phyloP scores from a whole-genome alignment of 805 yeast genomes.

The Candida insectorum region DNA sequence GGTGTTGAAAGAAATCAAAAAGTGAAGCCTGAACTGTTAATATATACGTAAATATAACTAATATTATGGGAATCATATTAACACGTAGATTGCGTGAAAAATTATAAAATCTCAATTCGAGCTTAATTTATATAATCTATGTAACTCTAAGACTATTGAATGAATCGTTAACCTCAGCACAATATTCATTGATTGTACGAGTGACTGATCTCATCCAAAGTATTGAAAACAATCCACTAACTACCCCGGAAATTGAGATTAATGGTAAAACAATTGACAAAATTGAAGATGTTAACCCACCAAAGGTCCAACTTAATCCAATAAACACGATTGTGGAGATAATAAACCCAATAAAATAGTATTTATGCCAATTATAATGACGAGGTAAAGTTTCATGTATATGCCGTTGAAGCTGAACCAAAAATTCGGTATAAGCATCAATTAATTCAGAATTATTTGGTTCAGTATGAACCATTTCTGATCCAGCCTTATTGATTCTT shows the following conservation, averaged over 20 bases:
- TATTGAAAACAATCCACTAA: slow-evolving; percentile 75
- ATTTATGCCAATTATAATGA: slow-evolving; percentile 63
- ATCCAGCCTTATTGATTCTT: slow-evolving; percentile 11
- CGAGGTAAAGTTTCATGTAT: slow-evolving; percentile 44
- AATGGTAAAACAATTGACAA: slow-evolving; percentile 55
- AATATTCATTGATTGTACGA: slow-evolving; percentile 74
- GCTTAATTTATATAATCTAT: too few species aligned
- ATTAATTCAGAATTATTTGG: not conserved
- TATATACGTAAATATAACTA: not conserved
- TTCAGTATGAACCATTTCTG: not conserved
- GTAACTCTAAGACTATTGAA: slow-evolving; percentile 1
- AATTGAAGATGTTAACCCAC: slow-evolving; percentile 58
- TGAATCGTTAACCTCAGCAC: slow-evolving; percentile 52
- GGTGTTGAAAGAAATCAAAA: slow-evolving; percentile 33
- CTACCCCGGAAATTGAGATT: slow-evolving; percentile 60
- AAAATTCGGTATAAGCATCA: slow-evolving; percentile 2
- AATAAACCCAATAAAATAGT: slow-evolving; percentile 60
- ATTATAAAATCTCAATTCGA: too few species aligned
- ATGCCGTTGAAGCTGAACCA: slow-evolving; percentile 37
- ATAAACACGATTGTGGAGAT: slow-evolving; percentile 6
- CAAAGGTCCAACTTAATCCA: slow-evolving; percentile 17
- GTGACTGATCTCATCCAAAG: slow-evolving; percentile 78
- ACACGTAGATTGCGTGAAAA: too few species aligned
- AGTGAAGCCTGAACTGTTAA: slow-evolving; percentile 21
- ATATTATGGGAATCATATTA: too few species aligned